A percentile compares a stretch with the other conserved stretches of the same genome.
Conservation (phyloP, 2,329 filamentous ascomycete genomes). For the Nannizzia gypsea region DNA sequence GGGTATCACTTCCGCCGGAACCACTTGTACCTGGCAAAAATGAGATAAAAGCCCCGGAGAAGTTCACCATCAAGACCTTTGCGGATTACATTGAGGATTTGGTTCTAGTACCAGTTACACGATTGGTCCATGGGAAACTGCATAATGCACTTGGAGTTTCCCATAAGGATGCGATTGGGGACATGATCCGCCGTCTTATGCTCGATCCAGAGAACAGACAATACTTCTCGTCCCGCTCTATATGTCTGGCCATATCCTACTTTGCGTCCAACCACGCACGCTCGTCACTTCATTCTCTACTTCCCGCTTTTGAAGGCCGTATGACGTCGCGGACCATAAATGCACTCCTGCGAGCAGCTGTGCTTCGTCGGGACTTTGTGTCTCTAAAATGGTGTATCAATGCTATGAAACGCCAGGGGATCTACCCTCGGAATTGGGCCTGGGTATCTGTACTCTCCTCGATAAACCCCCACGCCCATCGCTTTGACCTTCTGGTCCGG, state of each 20-base stretch:
- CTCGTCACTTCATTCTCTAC: slow-evolving; percentile 23
- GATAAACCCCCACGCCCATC: neutral
- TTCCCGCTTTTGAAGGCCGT: slow-evolving; percentile 26
- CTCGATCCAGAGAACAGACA: slow-evolving; percentile 19
- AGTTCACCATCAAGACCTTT: slow-evolving; percentile 27
- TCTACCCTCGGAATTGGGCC: slow-evolving; percentile 31
- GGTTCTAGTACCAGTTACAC: slow-evolving; percentile 15
- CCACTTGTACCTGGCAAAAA: neutral
- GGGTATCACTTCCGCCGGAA: neutral
- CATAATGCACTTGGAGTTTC: slow-evolving; percentile 3
- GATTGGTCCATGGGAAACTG: neutral
- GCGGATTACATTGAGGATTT: slow-evolving; percentile 30
- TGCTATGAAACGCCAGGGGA: slow-evolving; percentile 27
- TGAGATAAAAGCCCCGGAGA: neutral
- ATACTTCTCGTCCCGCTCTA: slow-evolving; percentile 30
- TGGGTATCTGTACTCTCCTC: slow-evolving; percentile 33
- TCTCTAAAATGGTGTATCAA: slow-evolving; percentile 29
- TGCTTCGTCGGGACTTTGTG: slow-evolving; percentile 27
- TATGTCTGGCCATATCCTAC: slow-evolving; percentile 31
- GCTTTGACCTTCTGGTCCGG: slow-evolving; percentile 2
- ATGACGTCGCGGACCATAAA: slow-evolving; percentile 35
- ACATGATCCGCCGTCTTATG: slow-evolving; percentile 25
- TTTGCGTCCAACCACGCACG: slow-evolving; percentile 26
- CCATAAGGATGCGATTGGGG: slow-evolving; percentile 12
- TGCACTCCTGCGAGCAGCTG: slow-evolving; percentile 31